phyloP scores from a whole-genome alignment of 345 rosid species.

The Pseudoturritis turrita region DNA sequence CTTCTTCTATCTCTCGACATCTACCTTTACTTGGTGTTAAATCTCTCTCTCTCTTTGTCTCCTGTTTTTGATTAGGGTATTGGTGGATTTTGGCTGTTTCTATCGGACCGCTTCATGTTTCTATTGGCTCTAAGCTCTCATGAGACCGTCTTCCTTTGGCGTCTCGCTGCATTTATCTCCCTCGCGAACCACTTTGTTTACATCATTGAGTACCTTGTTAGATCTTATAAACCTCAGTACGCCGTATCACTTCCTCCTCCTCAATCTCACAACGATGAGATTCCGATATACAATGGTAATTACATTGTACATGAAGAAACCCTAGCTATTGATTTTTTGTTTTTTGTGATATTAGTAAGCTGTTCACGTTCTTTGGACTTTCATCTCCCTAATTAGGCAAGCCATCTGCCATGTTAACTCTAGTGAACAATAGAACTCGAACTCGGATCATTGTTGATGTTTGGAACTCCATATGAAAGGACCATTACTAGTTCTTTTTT shows the following conservation, averaged over 20 bases:
- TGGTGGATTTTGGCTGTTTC: background rate
- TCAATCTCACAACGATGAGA: too few species aligned
- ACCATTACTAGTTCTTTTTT: too few species aligned
- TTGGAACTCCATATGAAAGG: too few species aligned
- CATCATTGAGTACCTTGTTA: conserved; percentile 1
- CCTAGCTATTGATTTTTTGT: background rate
- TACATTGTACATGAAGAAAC: background rate
- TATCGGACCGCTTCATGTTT: background rate
- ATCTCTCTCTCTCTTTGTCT: background rate
- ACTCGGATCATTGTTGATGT: too few species aligned
- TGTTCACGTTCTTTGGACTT: too few species aligned
- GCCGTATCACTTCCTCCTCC: too few species aligned
- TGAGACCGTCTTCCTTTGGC: background rate
- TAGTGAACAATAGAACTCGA: background rate
- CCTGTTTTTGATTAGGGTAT: background rate
- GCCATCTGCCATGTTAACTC: too few species aligned
- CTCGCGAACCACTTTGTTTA: background rate
- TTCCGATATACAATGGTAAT: background rate
- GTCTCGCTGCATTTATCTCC: background rate
- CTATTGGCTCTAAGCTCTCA: background rate
- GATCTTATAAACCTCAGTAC: background rate
- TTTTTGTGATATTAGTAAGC: too few species aligned
- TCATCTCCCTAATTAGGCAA: too few species aligned
- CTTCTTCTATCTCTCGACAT: conserved; percentile 1
- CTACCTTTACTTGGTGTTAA: background rate